Conservation (phyloP, 805 yeast species). For the Candida schatavii region DNA sequence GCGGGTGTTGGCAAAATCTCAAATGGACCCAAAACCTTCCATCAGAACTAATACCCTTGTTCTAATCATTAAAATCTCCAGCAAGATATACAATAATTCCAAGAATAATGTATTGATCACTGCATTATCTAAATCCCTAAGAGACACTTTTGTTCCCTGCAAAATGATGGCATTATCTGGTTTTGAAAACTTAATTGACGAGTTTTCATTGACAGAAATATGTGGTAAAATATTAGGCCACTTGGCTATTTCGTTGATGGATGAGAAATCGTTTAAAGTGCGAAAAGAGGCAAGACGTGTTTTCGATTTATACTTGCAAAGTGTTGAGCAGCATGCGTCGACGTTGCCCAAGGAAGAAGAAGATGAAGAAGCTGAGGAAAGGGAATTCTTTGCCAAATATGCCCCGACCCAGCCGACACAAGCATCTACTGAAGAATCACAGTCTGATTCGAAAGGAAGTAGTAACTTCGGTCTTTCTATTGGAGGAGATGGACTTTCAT, state of each 20-base stretch:
- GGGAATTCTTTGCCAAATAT: slow-evolving; percentile 30
- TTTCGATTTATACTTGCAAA: slow-evolving; percentile 52
- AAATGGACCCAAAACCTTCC: slow-evolving; percentile 71
- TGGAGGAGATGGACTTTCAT: not conserved
- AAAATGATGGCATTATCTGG: slow-evolving; percentile 76
- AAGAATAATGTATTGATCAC: slow-evolving; percentile 78
- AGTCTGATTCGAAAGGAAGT: too few species aligned
- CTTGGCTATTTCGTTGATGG: slow-evolving; percentile 80
- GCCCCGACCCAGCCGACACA: slow-evolving; percentile 10
- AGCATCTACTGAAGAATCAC: not conserved
- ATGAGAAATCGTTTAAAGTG: slow-evolving; percentile 60
- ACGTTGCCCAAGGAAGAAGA: slow-evolving; percentile 32
- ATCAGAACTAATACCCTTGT: slow-evolving; percentile 76
- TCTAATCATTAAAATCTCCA: slow-evolving; percentile 64
- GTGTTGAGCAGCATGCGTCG: slow-evolving; percentile 38
- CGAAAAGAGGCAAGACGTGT: slow-evolving; percentile 69
- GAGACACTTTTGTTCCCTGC: slow-evolving; percentile 75
- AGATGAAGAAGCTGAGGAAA: slow-evolving; percentile 39
- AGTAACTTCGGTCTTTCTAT: not conserved
- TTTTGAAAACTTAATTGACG: slow-evolving; percentile 58
- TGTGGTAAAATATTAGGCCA: slow-evolving; percentile 81
- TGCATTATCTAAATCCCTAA: slow-evolving; percentile 79
- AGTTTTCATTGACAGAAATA: slow-evolving; percentile 70
- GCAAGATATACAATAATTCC: slow-evolving; percentile 49
- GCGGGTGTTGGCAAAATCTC: slow-evolving; percentile 77